phyloP scores from a whole-genome alignment of 495 filamentous ascomycete species.

The Penicilliopsis zonata region DNA sequence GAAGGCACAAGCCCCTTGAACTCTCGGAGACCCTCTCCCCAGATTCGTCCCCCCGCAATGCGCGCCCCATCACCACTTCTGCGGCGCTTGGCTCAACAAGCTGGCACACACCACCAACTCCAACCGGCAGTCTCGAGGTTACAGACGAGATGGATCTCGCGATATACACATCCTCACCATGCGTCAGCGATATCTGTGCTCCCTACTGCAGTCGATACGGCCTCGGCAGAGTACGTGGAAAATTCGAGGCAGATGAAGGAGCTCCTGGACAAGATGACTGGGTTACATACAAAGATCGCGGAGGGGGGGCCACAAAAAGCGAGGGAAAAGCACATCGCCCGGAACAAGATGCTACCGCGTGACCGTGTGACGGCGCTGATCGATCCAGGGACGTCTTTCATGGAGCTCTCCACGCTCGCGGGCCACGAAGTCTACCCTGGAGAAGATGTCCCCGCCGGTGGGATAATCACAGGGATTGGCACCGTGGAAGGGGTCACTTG shows the following conservation, averaged over 20 bases:
- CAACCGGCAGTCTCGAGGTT: background rate
- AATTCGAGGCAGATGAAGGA: slow-evolving; percentile 72
- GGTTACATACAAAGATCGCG: slow-evolving; percentile 57
- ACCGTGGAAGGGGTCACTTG: slow-evolving; percentile 84
- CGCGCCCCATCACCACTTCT: slow-evolving; percentile 25
- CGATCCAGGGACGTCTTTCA: slow-evolving; percentile 80
- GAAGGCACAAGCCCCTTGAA: no score
- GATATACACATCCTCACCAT: slow-evolving; percentile 56
- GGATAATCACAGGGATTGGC: slow-evolving; percentile 88
- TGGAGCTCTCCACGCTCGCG: slow-evolving; percentile 81
- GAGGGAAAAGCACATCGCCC: slow-evolving; percentile 72
- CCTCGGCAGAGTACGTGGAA: slow-evolving; percentile 65
- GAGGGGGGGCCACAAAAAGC: slow-evolving; percentile 75
- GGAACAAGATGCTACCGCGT: slow-evolving; percentile 89
- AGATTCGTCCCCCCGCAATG: slow-evolving; percentile 20
- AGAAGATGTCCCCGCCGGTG: slow-evolving; percentile 77
- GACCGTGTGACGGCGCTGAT: slow-evolving; percentile 82
- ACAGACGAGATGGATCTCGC: slow-evolving; percentile 29
- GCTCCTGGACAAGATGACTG: slow-evolving; percentile 50
- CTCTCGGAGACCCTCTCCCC: no score
- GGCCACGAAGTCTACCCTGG: slow-evolving; percentile 78
- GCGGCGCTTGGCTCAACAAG: slow-evolving; percentile 10
- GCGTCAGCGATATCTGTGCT: slow-evolving; percentile 66
- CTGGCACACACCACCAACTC: background rate
- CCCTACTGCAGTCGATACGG: slow-evolving; percentile 62